Percentiles rank a stretch among this genome's conserved stretches.
These are phyloP conservation scores for Curvularia hawaiiensis DNA, from an alignment of 2,329 filamentous ascomycete species.

Conservation along the genomic window DNA sequence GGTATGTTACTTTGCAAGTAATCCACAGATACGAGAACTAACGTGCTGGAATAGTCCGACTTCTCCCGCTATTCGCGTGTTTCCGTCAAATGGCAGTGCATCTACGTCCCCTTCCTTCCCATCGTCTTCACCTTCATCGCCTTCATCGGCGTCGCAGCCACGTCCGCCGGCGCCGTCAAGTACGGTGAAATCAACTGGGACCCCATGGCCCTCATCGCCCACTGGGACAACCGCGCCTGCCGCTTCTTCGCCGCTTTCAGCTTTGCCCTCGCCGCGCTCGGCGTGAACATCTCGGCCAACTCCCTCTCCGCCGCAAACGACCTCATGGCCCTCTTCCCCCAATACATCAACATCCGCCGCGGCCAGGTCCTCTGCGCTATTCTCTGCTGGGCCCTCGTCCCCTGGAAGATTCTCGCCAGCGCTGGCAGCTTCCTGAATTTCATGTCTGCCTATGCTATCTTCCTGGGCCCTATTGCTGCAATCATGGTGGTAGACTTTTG, in stretches of 20 bases:
- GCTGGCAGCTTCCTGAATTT: conserved; percentile 58
- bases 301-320: conserved; percentile 61
- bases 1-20: conserved; percentile 22
- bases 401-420: conserved; percentile 54
- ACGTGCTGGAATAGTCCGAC: conserved; percentile 55
- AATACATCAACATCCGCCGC: conserved; percentile 59
- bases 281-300: conserved; percentile 61
- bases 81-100: conserved; percentile 55
- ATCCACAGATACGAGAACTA: not conserved
- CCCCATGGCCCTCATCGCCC: conserved; percentile 47
- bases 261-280: conserved; percentile 57
- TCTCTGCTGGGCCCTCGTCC: conserved; percentile 52
- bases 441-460: conserved; percentile 69
- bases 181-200: conserved; percentile 56
- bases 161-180: conserved; percentile 59
- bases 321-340: conserved; percentile 58
- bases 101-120: conserved; percentile 59
- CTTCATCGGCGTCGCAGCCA: conserved; percentile 64
- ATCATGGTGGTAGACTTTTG: conserved; percentile 67
- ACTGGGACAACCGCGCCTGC: conserved; percentile 47
- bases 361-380: conserved; percentile 54
- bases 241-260: conserved; percentile 51
- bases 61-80: conserved; percentile 60
- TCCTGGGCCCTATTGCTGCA: conserved; percentile 67
- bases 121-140: conserved; percentile 60